Evolutionary conservation across 495 filamentous ascomycete species (phyloP).

Genomic region (Aspergillus cavernicola): DNA sequence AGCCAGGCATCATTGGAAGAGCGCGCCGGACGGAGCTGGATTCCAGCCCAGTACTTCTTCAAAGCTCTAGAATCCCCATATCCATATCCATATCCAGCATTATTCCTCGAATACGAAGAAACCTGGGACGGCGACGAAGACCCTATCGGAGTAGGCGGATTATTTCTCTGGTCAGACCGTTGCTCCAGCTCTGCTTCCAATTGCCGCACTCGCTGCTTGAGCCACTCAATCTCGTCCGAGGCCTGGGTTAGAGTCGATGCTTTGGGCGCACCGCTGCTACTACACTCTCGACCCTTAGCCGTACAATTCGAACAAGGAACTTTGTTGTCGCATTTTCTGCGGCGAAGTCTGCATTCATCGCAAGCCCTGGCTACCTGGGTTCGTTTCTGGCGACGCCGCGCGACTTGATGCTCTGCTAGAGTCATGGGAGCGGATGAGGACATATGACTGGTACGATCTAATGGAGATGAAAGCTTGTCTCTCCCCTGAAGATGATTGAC

Average conservation of each 20-base stretch:
- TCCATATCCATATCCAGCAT: background rate
- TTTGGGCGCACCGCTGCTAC: slow-evolving; percentile 25
- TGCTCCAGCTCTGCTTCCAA: slow-evolving; percentile 33
- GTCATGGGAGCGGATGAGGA: background rate
- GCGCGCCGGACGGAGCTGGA: slow-evolving; percentile 2
- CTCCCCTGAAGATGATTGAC: too few relatives aligned
- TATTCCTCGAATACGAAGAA: background rate
- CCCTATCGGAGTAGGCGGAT: too few relatives aligned
- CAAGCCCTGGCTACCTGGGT: slow-evolving; percentile 45
- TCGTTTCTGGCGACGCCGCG: slow-evolving; percentile 16
- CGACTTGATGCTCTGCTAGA: slow-evolving; percentile 1
- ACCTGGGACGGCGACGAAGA: background rate
- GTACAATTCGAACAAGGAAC: slow-evolving; percentile 44
- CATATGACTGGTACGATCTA: too few relatives aligned
- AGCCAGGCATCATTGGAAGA: background rate
- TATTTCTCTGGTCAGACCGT: background rate
- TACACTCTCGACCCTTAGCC: slow-evolving; percentile 32
- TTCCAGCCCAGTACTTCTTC: slow-evolving; percentile 8
- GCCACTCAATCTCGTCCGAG: slow-evolving; percentile 1
- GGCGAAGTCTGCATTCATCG: slow-evolving; percentile 42
- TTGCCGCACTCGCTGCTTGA: slow-evolving; percentile 28
- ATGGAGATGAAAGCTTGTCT: too few relatives aligned
- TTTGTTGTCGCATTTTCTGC: slow-evolving; percentile 43
- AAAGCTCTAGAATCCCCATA: background rate
- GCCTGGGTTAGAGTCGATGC: slow-evolving; percentile 13